Percentiles rank a stretch among this genome's conserved stretches.
These are phyloP conservation scores for Cardamine occulta DNA, from an alignment of 345 rosid species.

Conservation along the genomic window DNA sequence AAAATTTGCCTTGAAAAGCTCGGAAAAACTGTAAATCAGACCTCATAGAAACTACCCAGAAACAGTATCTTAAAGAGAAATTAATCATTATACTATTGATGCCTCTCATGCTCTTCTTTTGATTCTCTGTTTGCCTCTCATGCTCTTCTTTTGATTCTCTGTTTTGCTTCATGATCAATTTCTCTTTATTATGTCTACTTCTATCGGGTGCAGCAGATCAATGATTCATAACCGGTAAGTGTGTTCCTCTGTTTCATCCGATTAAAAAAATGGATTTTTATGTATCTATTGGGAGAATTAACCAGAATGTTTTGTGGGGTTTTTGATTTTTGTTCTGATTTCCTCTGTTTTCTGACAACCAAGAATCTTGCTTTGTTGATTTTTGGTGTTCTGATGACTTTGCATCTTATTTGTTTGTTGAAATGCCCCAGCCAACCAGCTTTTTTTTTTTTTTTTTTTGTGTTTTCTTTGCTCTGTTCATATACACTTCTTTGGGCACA, in stretches of 20 bases:
- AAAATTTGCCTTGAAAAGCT: conserved; percentile 20
- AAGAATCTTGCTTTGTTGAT: conserved; percentile 29
- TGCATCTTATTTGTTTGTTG: conserved; percentile 43
- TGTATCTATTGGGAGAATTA: background rate
- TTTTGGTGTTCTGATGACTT: conserved; percentile 23
- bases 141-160: conserved; percentile 24
- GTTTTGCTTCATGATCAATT: conserved; percentile 7
- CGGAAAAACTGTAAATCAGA: conserved; percentile 22
- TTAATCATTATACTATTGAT: background rate
- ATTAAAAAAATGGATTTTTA: background rate
- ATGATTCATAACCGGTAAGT: conserved; percentile 29
- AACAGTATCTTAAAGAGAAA: conserved; percentile 31
- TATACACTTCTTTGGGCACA: conserved; percentile 7
- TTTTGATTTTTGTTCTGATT: conserved; percentile 27
- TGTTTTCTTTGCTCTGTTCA: conserved; percentile 17
- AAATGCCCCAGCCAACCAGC: conserved; percentile 47
- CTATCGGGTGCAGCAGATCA: conserved; percentile 26
- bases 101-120: conserved; percentile 24
- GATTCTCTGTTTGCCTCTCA: background rate
- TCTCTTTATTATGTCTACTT: background rate
- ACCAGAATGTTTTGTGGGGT: background rate
- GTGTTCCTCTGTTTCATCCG: conserved; percentile 20
- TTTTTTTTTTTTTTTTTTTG: background rate
- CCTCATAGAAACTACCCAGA: conserved; percentile 38
- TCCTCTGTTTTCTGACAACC: conserved; percentile 27